Evolutionary conservation across 2,329 filamentous ascomycete species (phyloP).

Genomic region (Pseudopyricularia cyperi): DNA sequence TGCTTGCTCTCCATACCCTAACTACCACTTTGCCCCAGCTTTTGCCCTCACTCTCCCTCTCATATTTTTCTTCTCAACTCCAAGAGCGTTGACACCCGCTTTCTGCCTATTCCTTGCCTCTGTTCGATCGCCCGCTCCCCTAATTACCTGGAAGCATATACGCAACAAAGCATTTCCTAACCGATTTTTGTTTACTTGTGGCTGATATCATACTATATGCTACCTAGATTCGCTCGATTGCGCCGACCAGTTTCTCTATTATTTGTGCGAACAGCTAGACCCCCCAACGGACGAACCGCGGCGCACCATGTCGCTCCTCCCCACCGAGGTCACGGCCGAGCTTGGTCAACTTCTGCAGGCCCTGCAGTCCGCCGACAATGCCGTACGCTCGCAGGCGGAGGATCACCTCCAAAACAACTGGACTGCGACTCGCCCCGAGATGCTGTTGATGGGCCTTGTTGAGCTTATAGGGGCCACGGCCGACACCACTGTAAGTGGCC

Average conservation of each 20-base stretch:
- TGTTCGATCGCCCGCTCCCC: no score
- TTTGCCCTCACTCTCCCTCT: no score
- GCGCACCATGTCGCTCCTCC: slow-evolving; percentile 65
- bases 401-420: slow-evolving; percentile 85
- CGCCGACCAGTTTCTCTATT: not conserved
- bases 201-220: not conserved
- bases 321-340: slow-evolving; percentile 71
- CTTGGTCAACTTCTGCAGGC: slow-evolving; percentile 77
- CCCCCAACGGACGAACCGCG: not conserved
- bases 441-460: slow-evolving; percentile 84
- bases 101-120: no score
- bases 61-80: no score
- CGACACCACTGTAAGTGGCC: slow-evolving; percentile 50
- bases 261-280: not conserved
- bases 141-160: no score
- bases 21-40: no score
- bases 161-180: not conserved
- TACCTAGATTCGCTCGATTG: not conserved
- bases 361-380: slow-evolving; percentile 82
- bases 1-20: not conserved
- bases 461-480: slow-evolving; percentile 79
- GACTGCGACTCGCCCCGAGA: slow-evolving; percentile 68
- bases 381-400: slow-evolving; percentile 72
- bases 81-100: no score
- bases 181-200: not conserved